Conservation (phyloP, 805 yeast species). For the Wickerhamiella occidentalis region DNA sequence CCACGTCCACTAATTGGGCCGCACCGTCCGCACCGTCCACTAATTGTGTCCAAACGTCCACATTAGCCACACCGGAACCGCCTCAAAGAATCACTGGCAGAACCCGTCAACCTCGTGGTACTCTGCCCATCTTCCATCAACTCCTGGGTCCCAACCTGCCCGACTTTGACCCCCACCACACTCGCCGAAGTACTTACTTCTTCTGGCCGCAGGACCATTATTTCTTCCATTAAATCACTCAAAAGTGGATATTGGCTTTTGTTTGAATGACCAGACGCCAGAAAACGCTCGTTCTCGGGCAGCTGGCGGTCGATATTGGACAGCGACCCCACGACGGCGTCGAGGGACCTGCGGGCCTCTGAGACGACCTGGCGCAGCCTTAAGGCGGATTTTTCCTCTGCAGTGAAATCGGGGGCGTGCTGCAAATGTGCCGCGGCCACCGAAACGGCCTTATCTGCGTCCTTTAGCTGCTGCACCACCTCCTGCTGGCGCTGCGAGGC, state of each 20-base stretch:
- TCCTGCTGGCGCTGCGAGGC: slow-evolving; percentile 1
- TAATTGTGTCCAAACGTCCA: too few species aligned
- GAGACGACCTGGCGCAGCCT: neutral
- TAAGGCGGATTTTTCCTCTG: neutral
- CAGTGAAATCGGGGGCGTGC: neutral
- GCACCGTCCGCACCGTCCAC: too few species aligned
- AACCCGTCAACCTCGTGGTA: too few species aligned
- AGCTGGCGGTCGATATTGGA: slow-evolving; percentile 28
- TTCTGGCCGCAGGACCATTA: slow-evolving; percentile 12
- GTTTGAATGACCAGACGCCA: slow-evolving; percentile 31
- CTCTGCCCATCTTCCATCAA: neutral
- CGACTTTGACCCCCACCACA: neutral
- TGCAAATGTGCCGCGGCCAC: neutral
- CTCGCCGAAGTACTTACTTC: neutral
- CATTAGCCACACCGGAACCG: too few species aligned
- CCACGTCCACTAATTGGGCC: too few species aligned
- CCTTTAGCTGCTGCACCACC: neutral
- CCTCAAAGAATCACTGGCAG: neutral
- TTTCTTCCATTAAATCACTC: slow-evolving; percentile 23
- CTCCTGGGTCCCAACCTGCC: neutral
- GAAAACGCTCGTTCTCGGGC: slow-evolving; percentile 30
- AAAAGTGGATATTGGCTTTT: slow-evolving; percentile 35
- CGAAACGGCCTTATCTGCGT: neutral
- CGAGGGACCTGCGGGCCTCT: slow-evolving; percentile 12
- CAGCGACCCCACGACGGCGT: slow-evolving; percentile 14